Evolutionary conservation across 768 basidiomycete genomes (phyloP), one percentile per base, ranked within the genome.

Genomic region (Suillus subluteus): DNA sequence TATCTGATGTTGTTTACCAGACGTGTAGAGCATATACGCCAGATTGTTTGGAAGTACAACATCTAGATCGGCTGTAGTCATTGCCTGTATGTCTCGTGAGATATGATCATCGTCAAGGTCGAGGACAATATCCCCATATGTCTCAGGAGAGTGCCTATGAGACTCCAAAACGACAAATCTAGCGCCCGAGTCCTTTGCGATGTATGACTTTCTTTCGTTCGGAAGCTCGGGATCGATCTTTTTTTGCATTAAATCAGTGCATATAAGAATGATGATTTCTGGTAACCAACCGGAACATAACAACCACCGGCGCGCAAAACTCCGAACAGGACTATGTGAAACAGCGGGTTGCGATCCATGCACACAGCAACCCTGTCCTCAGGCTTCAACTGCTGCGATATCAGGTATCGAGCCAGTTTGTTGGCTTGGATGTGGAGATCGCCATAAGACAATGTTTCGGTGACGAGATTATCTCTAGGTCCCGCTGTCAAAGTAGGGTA

Each of bases 191-290:
- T 85, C 81, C 64, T 72, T 71, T 4, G 78, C 81, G 43, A 85
- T 85, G 67, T 80, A 85, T 18, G 71, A 68, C 68, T 83, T 84
- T 54, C 84, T 76, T 70, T 84, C 83, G 11, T 68, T 58, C 30
- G 84, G 84, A 41, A 85, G 73, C 65, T 84, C 83, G 5, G 84
- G 83, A 66, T 85, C 84, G 62, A 85, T 85, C 84, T 85, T 46
- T 37, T 37, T 37, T 1, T 46, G n/a, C 4, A 64, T 52, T 43
- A 16, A 32, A 41, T 65, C 48, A 56, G 32, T 64, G 18, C 65
- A 58, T 23, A 38, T 30, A 52, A n/a, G 44, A 61, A 58, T 66
- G 21, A 23, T 15, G 13, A 62, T 21, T n/a, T 30, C 30, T 13
- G 26, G 44, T 59, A 26, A 72, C 80, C 52, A 67, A 84, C 84